Evolutionary conservation across 768 basidiomycete species (phyloP), one percentile per base, ranked within the genome.

Genomic region (Boletus fagicola): DNA sequence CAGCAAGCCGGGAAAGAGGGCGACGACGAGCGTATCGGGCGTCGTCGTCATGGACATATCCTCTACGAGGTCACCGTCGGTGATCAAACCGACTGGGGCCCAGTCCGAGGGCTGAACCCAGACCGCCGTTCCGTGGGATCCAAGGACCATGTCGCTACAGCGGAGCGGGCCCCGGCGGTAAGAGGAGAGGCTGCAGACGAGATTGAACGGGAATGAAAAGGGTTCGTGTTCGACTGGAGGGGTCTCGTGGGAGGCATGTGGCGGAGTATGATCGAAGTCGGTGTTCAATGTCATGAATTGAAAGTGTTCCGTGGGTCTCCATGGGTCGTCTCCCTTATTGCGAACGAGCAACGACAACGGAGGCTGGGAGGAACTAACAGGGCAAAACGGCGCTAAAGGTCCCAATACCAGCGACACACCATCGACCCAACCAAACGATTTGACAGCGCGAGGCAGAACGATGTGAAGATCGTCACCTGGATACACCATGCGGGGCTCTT

Each of bases 391-490:
- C 1, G 42, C 33, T 20, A 51, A 26, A 12, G 61, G 52, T 18
- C 49, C 45, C 55, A 68, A 60, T 1, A 74, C 60, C 2, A 81
- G 76, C 2, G 78, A 78, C 38, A 84, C 75, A 9, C 82, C 81
- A 52, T 88, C 87, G 15, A 86, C 79, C 86, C 86, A 88, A 16
- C 86, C 86, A 61, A 86, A 87, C 3, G 82, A 81, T 1, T 77
- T 78, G 39, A 77, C 65, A 0, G 80, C 74, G 1, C 63, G 51
- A 53, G 80, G 77, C 0, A 72, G 54, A 4, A 56, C 52, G 4
- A 51, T 53, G 33, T 62, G 50, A 12, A 67, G 64, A 30, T 59
- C 28, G 9, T 62, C 44, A 0, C 54, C 60, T 10, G 61, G 61
- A 26, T 62, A 38, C 9, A 57, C 59, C 30, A 86, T 75, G 3